A percentile compares a stretch with the other conserved stretches of the same genome.
phyloP scores from a whole-genome alignment of 2,329 filamentous ascomycete species.

The Aspergillus pseudoviridinutans region DNA sequence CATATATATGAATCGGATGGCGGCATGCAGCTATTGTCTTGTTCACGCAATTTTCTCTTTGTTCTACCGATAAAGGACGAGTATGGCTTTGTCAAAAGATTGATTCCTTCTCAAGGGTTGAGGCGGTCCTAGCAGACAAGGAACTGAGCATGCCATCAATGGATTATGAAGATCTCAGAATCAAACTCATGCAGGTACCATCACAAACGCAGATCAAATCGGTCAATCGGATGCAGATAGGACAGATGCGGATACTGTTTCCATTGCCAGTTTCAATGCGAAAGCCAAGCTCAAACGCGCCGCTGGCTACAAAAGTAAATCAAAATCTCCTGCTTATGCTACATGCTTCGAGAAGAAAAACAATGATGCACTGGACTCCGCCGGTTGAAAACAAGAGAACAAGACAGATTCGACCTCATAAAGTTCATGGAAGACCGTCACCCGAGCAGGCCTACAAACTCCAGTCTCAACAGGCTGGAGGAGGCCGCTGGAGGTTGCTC shows the following conservation, averaged over 20 bases:
- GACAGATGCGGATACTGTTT: neutral
- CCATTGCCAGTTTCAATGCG: neutral
- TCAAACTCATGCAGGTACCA: too few relatives aligned
- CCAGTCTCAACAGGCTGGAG: neutral
- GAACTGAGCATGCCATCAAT: neutral
- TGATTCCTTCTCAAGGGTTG: neutral
- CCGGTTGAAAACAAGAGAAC: neutral
- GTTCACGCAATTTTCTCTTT: neutral
- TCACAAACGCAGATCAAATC: neutral
- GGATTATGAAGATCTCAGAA: neutral
- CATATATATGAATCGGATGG: neutral
- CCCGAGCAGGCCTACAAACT: neutral
- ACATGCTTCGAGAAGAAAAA: neutral
- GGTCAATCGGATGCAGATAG: neutral
- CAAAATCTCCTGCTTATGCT: neutral
- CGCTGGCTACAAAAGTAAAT: neutral
- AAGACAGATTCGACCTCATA: neutral
- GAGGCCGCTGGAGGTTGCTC: conserved; percentile 1
- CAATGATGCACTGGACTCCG: neutral
- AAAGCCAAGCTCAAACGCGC: neutral
- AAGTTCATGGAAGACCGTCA: neutral
- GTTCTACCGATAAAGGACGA: neutral
- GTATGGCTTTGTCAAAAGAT: neutral
- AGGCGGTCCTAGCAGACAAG: neutral
- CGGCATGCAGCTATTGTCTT: neutral